These are phyloP conservation scores for Spathaspora hagerdaliae DNA, from an alignment of 805 yeast species.

Conservation along the genomic window DNA sequence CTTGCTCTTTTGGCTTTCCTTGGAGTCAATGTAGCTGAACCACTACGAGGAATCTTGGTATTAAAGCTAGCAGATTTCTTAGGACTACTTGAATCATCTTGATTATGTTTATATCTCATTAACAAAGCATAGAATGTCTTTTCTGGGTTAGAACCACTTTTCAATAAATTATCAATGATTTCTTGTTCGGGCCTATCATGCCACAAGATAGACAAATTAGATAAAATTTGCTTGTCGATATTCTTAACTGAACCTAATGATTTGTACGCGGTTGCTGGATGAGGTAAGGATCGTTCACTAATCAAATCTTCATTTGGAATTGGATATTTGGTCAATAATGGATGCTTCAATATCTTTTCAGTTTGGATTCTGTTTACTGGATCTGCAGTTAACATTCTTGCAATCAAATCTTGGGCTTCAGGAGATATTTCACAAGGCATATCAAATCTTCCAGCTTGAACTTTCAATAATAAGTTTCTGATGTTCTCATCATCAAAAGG, in stretches of 20 bases:
- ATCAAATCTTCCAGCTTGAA: conserved; percentile 69
- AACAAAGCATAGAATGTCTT: conserved; percentile 45
- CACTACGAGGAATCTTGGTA: conserved; percentile 9
- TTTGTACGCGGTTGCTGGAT: conserved; percentile 49
- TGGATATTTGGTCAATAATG: conserved; percentile 50
- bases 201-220: conserved; percentile 56
- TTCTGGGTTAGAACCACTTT: conserved; percentile 40
- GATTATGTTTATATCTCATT: conserved; percentile 37
- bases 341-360: conserved; percentile 57
- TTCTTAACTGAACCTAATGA: conserved; percentile 46
- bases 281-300: conserved; percentile 46
- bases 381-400: conserved; percentile 62
- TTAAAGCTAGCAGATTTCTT: conserved; percentile 4
- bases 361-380: conserved; percentile 72
- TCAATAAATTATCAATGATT: conserved; percentile 32
- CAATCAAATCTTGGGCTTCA: conserved; percentile 67
- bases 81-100: conserved; percentile 8
- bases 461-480: conserved; percentile 64
- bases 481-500: conserved; percentile 84
- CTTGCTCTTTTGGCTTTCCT: conserved; percentile 18
- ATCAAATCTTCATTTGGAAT: conserved; percentile 42
- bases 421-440: conserved; percentile 59
- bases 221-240: conserved; percentile 50
- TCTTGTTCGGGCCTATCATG: conserved; percentile 47
- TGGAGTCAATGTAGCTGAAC: conserved; percentile 19